Evolutionary conservation across 2,329 filamentous ascomycete genomes (phyloP).

Genomic region (Calonectria naviculata): DNA sequence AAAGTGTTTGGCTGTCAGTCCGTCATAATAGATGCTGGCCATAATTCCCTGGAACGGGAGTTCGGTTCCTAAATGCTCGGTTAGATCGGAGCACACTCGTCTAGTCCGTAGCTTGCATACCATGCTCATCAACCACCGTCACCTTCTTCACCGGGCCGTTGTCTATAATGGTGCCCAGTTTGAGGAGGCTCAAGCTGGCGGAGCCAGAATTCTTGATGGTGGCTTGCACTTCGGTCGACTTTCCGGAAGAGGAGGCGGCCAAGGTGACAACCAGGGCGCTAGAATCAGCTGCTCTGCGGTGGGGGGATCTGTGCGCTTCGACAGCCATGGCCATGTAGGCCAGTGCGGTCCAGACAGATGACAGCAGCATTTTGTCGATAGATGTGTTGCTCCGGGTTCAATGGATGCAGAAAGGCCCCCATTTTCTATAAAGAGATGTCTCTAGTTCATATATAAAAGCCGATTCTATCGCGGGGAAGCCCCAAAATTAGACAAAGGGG

Average conservation of each 20-base stretch:
- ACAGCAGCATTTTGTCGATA: not conserved
- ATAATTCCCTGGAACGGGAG: constrained; percentile 24
- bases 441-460: not conserved
- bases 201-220: not conserved
- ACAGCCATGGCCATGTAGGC: not conserved
- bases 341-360: not conserved
- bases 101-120: not conserved
- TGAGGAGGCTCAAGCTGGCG: not conserved
- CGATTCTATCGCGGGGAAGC: not conserved
- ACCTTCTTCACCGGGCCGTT: constrained; percentile 27
- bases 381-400: not conserved
- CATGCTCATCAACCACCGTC: constrained; percentile 4
- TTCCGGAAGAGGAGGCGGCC: not conserved
- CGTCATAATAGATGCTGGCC: constrained; percentile 28
- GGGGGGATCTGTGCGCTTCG: not conserved
- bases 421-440: not conserved
- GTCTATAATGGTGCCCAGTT: constrained; percentile 26
- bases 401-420: not conserved
- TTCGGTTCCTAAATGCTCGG: not conserved
- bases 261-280: not conserved
- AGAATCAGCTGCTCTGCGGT: not conserved
- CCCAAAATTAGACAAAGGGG: not conserved
- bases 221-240: not conserved
- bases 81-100: not conserved
- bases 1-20: constrained; percentile 17